Evolutionary conservation across 139 green algal species (phyloP).

Genomic region (Asterochloris erici): DNA sequence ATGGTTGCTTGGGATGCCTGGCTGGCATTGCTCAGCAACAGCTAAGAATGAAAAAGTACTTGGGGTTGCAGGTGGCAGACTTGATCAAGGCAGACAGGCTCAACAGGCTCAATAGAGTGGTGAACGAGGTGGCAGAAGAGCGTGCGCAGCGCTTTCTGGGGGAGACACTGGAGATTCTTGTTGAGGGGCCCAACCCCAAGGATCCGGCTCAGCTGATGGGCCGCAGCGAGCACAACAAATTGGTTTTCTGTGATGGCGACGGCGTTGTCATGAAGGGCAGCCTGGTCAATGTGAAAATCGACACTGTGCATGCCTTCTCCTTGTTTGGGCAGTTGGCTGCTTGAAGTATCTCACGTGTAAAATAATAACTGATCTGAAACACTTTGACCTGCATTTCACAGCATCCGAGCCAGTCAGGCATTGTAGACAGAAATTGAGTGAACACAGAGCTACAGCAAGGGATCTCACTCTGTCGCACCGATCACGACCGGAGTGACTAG

Average conservation of each 20-base stretch:
- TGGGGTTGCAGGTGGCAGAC: constrained; percentile 68
- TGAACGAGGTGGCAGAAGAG: constrained; percentile 81
- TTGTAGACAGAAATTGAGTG: too few species aligned
- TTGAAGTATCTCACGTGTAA: background rate
- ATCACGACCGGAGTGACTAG: too few species aligned
- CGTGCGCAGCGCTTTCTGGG: constrained; percentile 80
- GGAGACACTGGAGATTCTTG: constrained; percentile 63
- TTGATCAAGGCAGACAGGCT: constrained; percentile 93
- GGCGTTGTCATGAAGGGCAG: constrained; percentile 57
- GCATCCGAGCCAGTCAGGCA: too few species aligned
- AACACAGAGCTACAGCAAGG: too few species aligned
- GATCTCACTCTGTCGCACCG: too few species aligned
- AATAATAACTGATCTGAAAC: too few species aligned
- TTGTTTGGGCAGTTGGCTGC: constrained; percentile 53
- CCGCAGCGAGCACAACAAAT: constrained; percentile 87
- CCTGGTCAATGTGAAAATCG: constrained; percentile 65
- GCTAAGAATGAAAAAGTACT: too few species aligned
- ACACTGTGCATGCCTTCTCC: constrained; percentile 70
- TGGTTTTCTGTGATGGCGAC: constrained; percentile 87
- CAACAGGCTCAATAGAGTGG: constrained; percentile 86
- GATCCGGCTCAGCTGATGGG: constrained; percentile 68
- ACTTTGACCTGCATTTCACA: too few species aligned
- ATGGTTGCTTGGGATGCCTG: too few species aligned
- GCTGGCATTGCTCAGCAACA: too few species aligned
- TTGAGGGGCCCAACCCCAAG: constrained; percentile 86